Evolutionary conservation across 805 yeast genomes (phyloP).

Genomic region (Lipomyces anomalus): DNA sequence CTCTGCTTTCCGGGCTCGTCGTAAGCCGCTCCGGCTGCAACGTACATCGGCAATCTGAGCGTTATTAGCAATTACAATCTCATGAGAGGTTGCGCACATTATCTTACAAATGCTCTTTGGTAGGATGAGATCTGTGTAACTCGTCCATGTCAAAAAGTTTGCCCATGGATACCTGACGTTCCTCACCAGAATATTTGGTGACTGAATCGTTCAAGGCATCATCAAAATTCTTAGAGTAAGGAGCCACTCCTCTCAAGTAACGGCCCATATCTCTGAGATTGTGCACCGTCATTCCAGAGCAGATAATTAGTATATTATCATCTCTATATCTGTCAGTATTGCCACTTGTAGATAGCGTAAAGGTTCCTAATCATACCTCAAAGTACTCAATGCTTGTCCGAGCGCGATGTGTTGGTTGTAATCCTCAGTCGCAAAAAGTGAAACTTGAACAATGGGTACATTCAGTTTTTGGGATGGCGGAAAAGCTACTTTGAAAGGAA

Average conservation of each 20-base stretch:
- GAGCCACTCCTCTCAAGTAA: conserved; percentile 30
- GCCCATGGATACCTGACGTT: conserved; percentile 38
- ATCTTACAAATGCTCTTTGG: conserved; percentile 57
- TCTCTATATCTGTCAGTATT: conserved; percentile 36
- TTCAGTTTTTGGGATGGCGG: conserved; percentile 36
- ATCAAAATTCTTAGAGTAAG: conserved; percentile 54
- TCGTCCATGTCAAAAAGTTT: conserved; percentile 33
- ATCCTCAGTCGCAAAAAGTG: conserved; percentile 34
- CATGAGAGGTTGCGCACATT: neutral
- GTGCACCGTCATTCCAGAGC: conserved; percentile 79
- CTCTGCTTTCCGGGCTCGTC: conserved; percentile 41
- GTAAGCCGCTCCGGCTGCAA: conserved; percentile 51
- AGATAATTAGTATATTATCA: conserved; percentile 48
- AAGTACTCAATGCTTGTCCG: conserved; percentile 50
- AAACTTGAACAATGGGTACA: conserved; percentile 41
- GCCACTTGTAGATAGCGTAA: neutral
- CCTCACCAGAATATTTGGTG: conserved; percentile 27
- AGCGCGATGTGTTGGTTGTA: conserved; percentile 43
- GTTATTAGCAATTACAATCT: neutral
- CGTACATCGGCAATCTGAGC: conserved; percentile 49
- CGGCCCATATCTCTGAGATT: conserved; percentile 53
- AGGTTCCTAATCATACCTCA: conserved; percentile 3
- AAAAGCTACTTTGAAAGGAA: conserved; percentile 63
- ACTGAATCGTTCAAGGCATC: conserved; percentile 41
- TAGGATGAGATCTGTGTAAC: conserved; percentile 58